These are phyloP conservation scores for Pseudozyma sp. DNA, from an alignment of 1,284 basidiomycete species.

Conservation along the genomic window DNA sequence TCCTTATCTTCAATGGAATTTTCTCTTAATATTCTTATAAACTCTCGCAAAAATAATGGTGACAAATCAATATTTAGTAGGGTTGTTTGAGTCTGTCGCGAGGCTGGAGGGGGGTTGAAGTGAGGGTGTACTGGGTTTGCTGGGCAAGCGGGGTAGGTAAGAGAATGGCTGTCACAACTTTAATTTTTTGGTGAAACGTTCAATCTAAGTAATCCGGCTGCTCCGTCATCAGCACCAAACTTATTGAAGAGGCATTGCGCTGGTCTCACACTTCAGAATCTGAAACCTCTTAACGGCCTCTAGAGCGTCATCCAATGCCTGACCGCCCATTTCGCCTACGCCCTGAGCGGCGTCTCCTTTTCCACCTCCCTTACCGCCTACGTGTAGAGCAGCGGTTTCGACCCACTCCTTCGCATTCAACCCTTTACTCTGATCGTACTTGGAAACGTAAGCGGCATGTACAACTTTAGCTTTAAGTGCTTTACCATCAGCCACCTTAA, in stretches of 20 bases:
- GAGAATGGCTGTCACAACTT: no score
- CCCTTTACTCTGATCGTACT: constrained; percentile 53
- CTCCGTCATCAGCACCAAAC: not conserved
- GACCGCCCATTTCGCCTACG: constrained; percentile 60
- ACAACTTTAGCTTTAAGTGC: constrained; percentile 78
- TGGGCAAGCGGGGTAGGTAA: no score
- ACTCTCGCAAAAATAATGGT: no score
- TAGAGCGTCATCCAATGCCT: constrained; percentile 62
- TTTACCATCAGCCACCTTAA: constrained; percentile 34
- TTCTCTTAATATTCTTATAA: no score
- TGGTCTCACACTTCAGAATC: constrained; percentile 39
- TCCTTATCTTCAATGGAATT: no score
- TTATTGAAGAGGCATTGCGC: constrained; percentile 33
- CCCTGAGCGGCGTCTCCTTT: constrained; percentile 66
- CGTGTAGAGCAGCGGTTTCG: constrained; percentile 53
- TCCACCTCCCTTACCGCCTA: constrained; percentile 65
- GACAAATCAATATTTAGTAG: no score
- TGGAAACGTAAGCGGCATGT: constrained; percentile 86
- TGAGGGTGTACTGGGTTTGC: no score
- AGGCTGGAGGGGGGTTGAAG: no score
- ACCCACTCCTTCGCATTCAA: constrained; percentile 65
- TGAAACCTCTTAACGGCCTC: constrained; percentile 44
- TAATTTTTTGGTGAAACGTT: not conserved
- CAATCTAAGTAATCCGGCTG: not conserved
- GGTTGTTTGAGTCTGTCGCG: no score